Percentiles rank a stretch among this genome's conserved stretches.
phyloP scores from a whole-genome alignment of 495 filamentous ascomycete genomes.

The Penicillium atrosanguineum region DNA sequence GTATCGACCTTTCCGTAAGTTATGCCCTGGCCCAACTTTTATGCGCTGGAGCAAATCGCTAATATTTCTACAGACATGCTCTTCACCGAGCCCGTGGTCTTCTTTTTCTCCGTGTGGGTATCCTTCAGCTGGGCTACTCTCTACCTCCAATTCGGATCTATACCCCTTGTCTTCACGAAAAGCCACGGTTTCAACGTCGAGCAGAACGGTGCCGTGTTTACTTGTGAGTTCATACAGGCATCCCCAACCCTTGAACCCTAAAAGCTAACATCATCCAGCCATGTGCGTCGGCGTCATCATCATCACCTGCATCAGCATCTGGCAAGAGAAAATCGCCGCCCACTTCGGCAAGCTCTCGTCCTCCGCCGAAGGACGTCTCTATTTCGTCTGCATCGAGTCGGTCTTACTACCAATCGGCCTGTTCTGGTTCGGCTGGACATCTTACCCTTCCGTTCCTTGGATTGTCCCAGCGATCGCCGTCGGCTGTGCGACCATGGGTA shows the following conservation, averaged over 20 bases:
- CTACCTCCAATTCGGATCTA: conserved; percentile 76
- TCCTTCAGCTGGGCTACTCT: conserved; percentile 88
- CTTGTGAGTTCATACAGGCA: conserved; percentile 34
- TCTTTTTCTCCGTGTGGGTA: conserved; percentile 91
- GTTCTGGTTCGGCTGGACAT: conserved; percentile 82
- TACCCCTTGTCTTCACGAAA: conserved; percentile 73
- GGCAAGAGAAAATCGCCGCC: conserved; percentile 58
- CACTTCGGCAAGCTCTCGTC: conserved; percentile 43
- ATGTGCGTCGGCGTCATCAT: conserved; percentile 67
- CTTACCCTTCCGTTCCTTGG: conserved; percentile 66
- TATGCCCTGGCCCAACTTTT: neutral
- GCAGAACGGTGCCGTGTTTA: conserved; percentile 70
- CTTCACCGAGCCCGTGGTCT: conserved; percentile 87
- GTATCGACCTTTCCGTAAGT: conserved; percentile 71
- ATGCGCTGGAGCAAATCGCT: neutral
- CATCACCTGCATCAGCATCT: conserved; percentile 71
- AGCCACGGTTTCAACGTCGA: conserved; percentile 68
- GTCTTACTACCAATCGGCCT: conserved; percentile 69
- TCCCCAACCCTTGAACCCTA: neutral
- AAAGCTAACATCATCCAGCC: conserved; percentile 31
- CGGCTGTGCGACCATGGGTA: conserved; percentile 77
- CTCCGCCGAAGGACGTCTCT: conserved; percentile 76
- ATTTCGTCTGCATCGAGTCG: conserved; percentile 75
- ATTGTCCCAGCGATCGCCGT: conserved; percentile 73
- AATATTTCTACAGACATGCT: conserved; percentile 57